phyloP scores from a whole-genome alignment of 2,329 filamentous ascomycete species.

The Exophiala calicioides region DNA sequence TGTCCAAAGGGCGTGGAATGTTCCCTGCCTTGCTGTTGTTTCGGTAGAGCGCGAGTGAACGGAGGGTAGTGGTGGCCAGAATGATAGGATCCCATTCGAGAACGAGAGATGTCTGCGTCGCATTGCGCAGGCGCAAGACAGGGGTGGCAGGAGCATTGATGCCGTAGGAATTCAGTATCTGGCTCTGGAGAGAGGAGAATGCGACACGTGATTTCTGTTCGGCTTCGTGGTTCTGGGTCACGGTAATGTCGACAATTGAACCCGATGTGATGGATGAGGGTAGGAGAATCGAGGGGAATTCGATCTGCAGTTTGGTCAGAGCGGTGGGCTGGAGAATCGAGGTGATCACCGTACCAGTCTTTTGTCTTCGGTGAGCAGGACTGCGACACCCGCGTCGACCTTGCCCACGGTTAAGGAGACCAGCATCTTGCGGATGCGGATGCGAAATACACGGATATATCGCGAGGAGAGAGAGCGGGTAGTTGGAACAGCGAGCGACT shows the following conservation, averaged over 20 bases:
- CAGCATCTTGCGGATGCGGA: constrained; percentile 65
- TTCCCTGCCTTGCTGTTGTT: constrained; percentile 96
- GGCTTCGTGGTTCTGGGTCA: constrained; percentile 78
- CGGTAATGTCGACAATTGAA: constrained; percentile 96
- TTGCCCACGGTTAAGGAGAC: constrained; percentile 98
- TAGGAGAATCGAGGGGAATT: constrained; percentile 96
- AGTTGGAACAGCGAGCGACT: constrained; percentile 4
- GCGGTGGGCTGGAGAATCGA: not conserved
- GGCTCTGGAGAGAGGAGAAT: constrained; percentile 83
- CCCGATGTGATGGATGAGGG: constrained; percentile 93
- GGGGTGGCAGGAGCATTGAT: constrained; percentile 74
- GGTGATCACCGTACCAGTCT: constrained; percentile 68
- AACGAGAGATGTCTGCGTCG: constrained; percentile 96
- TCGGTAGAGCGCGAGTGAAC: constrained; percentile 86
- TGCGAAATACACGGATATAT: not conserved
- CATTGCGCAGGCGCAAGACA: constrained; percentile 86
- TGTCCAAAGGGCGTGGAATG: constrained; percentile 82
- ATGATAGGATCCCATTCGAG: constrained; percentile 97
- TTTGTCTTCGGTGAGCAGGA: constrained; percentile 95
- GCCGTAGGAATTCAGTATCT: constrained; percentile 85
- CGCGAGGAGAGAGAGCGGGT: not conserved
- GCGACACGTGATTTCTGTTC: constrained; percentile 72
- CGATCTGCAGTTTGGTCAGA: constrained; percentile 65
- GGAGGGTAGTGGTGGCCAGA: constrained; percentile 86
- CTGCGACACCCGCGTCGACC: constrained; percentile 96